phyloP scores from a whole-genome alignment of 1,284 basidiomycete genomes.

The Ceratobasidium sp. region DNA sequence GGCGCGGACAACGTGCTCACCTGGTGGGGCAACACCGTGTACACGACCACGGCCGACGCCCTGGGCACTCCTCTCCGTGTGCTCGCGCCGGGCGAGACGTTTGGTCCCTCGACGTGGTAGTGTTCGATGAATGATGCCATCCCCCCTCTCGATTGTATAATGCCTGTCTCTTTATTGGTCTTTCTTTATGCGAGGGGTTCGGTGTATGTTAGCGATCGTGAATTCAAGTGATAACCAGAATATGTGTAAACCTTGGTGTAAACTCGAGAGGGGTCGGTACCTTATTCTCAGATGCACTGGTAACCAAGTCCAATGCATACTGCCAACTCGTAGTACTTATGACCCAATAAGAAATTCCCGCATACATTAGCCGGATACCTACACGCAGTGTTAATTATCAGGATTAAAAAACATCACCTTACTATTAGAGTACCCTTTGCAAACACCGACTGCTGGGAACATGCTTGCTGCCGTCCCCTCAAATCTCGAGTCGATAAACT shows the following conservation, averaged over 20 bases:
- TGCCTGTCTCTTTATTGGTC: constrained; percentile 12
- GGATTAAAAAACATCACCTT: too few relatives aligned
- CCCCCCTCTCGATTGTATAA: background rate
- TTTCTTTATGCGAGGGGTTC: background rate
- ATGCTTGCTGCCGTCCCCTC: too few relatives aligned
- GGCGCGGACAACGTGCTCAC: constrained; percentile 60
- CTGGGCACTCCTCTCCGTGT: constrained; percentile 59
- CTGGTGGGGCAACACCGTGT: constrained; percentile 72
- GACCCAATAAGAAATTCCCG: too few relatives aligned
- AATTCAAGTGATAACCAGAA: constrained; percentile 21
- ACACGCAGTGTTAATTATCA: too few relatives aligned
- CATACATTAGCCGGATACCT: too few relatives aligned
- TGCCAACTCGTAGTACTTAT: too few relatives aligned
- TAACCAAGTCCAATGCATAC: background rate
- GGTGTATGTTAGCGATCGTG: constrained; percentile 20
- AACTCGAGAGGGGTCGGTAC: too few relatives aligned
- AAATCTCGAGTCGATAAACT: too few relatives aligned
- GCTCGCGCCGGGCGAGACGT: constrained; percentile 59
- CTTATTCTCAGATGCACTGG: too few relatives aligned
- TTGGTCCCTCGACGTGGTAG: constrained; percentile 54
- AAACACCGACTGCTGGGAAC: too few relatives aligned
- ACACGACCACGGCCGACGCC: constrained; percentile 58
- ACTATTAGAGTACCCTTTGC: too few relatives aligned
- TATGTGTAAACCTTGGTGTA: background rate
- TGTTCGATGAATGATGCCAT: background rate